These are phyloP conservation scores for Talaromyces ruber DNA, from an alignment of 495 filamentous ascomycete genomes.

Conservation along the genomic window DNA sequence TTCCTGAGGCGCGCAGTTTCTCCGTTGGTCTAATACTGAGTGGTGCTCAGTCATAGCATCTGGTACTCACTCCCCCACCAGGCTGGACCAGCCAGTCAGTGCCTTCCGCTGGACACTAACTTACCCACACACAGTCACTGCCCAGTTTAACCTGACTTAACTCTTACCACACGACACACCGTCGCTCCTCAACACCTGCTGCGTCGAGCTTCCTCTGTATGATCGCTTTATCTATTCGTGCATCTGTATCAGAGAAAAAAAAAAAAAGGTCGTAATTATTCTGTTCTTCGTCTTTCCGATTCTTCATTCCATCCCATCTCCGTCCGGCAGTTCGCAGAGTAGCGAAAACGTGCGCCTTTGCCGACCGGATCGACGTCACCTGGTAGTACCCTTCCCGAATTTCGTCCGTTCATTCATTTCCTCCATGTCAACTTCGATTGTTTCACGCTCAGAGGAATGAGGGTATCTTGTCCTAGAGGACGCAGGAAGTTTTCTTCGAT, in stretches of 20 bases:
- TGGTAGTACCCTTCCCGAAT: background rate
- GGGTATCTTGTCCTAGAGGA: background rate
- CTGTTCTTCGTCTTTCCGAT: background rate
- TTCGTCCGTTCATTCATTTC: background rate
- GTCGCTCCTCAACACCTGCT: background rate
- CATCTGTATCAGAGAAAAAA: background rate
- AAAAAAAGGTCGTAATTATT: background rate
- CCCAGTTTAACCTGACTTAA: constrained; percentile 10
- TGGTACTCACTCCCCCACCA: background rate
- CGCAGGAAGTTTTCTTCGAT: background rate
- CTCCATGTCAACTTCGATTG: background rate
- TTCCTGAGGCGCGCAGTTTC: no score
- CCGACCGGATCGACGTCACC: constrained; percentile 5
- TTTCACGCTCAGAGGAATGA: constrained; percentile 1
- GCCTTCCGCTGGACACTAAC: background rate
- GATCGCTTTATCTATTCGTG: background rate
- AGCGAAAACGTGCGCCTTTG: background rate
- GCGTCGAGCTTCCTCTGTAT: background rate
- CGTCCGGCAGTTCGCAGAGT: background rate
- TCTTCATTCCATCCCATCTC: background rate
- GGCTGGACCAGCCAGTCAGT: background rate
- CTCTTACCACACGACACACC: constrained; percentile 4
- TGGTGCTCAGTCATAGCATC: background rate
- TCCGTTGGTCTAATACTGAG: no score
- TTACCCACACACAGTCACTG: background rate